phyloP scores from a whole-genome alignment of 1,284 basidiomycete species.

The Prillingera fragicola region DNA sequence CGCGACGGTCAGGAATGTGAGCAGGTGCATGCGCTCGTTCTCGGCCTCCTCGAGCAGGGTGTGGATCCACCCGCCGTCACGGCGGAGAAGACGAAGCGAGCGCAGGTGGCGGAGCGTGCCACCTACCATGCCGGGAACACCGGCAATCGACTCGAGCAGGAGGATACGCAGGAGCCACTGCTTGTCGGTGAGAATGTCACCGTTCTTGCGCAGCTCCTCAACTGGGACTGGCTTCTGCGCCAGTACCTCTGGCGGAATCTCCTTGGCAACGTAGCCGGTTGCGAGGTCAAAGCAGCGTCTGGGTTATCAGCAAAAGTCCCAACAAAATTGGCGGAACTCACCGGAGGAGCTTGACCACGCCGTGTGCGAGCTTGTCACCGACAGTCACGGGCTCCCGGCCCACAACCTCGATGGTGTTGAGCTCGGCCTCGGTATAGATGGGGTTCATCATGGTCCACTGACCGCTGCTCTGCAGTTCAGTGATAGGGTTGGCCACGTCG shows the following conservation, averaged over 20 bases:
- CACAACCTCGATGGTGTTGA: slow-evolving; percentile 58
- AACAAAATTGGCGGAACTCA: slow-evolving; percentile 28
- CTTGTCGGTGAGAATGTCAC: slow-evolving; percentile 65
- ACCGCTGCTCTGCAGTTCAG: slow-evolving; percentile 22
- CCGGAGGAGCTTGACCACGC: slow-evolving; percentile 59
- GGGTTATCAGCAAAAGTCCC: slow-evolving; percentile 4
- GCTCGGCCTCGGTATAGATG: slow-evolving; percentile 46
- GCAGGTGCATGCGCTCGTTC: slow-evolving; percentile 90
- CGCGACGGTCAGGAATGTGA: slow-evolving; percentile 83
- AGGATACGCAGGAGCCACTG: slow-evolving; percentile 79
- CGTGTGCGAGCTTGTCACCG: slow-evolving; percentile 65
- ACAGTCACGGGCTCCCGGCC: slow-evolving; percentile 61
- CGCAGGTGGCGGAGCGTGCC: slow-evolving; percentile 77
- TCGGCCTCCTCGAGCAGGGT: slow-evolving; percentile 88
- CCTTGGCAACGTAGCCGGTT: slow-evolving; percentile 67
- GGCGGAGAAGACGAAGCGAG: slow-evolving; percentile 74
- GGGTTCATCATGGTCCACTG: slow-evolving; percentile 46
- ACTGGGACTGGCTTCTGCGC: slow-evolving; percentile 54
- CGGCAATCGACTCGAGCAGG: slow-evolving; percentile 85
- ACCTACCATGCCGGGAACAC: slow-evolving; percentile 90
- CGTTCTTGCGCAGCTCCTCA: slow-evolving; percentile 63
- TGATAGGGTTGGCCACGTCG: background rate
- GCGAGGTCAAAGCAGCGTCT: slow-evolving; percentile 65
- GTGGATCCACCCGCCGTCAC: slow-evolving; percentile 82
- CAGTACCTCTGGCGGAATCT: slow-evolving; percentile 37